Conservation (phyloP, 1,284 basidiomycete genomes). For the Ceratobasidium sp. region DNA sequence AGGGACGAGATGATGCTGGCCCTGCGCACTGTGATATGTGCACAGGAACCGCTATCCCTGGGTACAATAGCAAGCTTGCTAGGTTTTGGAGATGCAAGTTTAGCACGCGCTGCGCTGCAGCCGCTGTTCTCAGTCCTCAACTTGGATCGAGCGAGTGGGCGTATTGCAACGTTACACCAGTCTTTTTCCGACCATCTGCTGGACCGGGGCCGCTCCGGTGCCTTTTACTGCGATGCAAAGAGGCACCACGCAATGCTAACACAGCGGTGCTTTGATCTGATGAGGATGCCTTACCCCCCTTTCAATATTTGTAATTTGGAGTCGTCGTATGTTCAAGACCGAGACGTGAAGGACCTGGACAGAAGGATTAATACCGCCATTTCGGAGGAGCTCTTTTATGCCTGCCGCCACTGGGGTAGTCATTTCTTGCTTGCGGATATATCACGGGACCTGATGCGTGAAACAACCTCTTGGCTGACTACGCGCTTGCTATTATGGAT, state of each 20-base stretch:
- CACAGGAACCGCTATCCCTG: slow-evolving; percentile 17
- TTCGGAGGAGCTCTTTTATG: not conserved
- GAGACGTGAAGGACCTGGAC: not conserved
- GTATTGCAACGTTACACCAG: slow-evolving; percentile 3
- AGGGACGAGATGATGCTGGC: not conserved
- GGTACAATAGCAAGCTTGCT: not conserved
- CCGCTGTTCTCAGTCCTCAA: slow-evolving; percentile 22
- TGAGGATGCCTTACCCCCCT: not conserved
- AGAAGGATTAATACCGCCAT: not conserved
- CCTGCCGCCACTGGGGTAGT: not conserved
- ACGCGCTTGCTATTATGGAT: not conserved
- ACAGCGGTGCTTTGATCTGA: not conserved
- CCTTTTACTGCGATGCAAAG: not conserved
- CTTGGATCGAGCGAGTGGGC: not conserved
- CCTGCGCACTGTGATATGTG: slow-evolving; percentile 15
- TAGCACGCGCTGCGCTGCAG: not conserved
- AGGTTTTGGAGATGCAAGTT: not conserved
- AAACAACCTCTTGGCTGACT: not conserved
- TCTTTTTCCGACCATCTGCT: slow-evolving; percentile 24
- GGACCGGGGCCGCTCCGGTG: not conserved
- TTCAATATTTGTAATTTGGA: not conserved
- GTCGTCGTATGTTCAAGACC: not conserved
- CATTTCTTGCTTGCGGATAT: not conserved
- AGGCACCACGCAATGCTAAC: not conserved
- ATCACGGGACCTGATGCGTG: not conserved